Evolutionary conservation across 805 yeast species (phyloP).

Genomic region (Metschnikowia orientalis): DNA sequence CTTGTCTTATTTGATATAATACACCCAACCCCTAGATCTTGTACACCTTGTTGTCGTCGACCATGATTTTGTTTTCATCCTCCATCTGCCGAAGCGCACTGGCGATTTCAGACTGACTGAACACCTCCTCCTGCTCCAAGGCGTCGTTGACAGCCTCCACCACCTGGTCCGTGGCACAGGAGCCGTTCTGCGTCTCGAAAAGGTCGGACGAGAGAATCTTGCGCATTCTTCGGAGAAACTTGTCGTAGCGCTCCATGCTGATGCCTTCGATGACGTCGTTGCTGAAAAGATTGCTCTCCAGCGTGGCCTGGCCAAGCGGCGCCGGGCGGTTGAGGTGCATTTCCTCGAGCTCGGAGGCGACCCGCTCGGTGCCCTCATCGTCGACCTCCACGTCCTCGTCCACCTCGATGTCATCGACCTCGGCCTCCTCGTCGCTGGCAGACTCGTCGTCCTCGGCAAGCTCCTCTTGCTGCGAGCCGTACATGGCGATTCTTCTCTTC

Average conservation of each 20-base stretch:
- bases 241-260: slow-evolving; percentile 30
- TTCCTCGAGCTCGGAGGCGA: slow-evolving; percentile 21
- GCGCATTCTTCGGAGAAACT: slow-evolving; percentile 30
- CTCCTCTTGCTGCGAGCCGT: slow-evolving; percentile 23
- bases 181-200: slow-evolving; percentile 29
- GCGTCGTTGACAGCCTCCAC: slow-evolving; percentile 30
- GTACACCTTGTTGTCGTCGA: slow-evolving; percentile 39
- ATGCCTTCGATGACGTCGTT: slow-evolving; percentile 18
- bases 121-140: slow-evolving; percentile 38
- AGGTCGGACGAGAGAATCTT: slow-evolving; percentile 29
- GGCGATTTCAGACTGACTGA: slow-evolving; percentile 26
- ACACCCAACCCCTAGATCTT: slow-evolving; percentile 21
- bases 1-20: not conserved
- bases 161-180: slow-evolving; percentile 32
- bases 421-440: slow-evolving; percentile 15
- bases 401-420: slow-evolving; percentile 12
- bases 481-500: slow-evolving; percentile 21
- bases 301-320: slow-evolving; percentile 25
- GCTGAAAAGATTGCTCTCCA: slow-evolving; percentile 18
- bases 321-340: slow-evolving; percentile 26
- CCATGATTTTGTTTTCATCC: slow-evolving; percentile 33
- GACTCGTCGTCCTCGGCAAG: slow-evolving; percentile 35
- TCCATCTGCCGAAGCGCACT: slow-evolving; percentile 32
- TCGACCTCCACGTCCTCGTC: slow-evolving; percentile 5
- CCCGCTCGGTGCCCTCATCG: slow-evolving; percentile 1